phyloP scores from a whole-genome alignment of 2,329 filamentous ascomycete genomes.

The Ophiostoma australiae region DNA sequence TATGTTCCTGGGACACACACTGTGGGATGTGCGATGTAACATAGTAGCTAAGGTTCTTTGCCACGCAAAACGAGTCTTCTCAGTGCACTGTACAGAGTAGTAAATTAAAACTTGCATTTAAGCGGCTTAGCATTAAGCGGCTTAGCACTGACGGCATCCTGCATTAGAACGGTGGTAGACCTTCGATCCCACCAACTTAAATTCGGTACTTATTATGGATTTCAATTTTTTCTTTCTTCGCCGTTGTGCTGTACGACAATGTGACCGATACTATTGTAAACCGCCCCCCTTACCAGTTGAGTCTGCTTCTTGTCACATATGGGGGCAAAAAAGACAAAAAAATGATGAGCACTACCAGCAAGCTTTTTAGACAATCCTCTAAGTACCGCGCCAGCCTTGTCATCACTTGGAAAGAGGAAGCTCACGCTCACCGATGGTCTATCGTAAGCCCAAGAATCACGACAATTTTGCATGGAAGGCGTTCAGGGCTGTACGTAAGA shows the following conservation, averaged over 20 bases:
- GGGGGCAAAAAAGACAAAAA: neutral
- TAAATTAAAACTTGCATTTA: neutral
- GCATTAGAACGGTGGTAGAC: neutral
- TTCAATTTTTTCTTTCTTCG: neutral
- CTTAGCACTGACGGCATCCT: neutral
- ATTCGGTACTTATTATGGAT: neutral
- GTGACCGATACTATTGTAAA: neutral
- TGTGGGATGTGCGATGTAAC: neutral
- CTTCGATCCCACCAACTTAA: neutral
- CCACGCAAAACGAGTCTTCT: neutral
- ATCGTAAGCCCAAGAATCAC: neutral
- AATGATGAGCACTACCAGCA: neutral
- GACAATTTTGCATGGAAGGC: neutral
- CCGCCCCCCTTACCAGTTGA: too few relatives aligned
- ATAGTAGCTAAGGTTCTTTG: neutral
- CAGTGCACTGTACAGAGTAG: neutral
- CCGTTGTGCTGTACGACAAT: neutral
- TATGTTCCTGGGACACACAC: neutral
- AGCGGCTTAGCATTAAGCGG: neutral
- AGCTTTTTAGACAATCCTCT: neutral
- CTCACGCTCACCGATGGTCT: neutral
- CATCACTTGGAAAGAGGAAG: neutral
- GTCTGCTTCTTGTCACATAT: too few relatives aligned
- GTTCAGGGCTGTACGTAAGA: conserved; percentile 1
- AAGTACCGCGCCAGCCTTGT: neutral